Evolutionary conservation across 192 early-diverging fungal genomes (phyloP).

Genomic region (Gonapodya prolifera): DNA sequence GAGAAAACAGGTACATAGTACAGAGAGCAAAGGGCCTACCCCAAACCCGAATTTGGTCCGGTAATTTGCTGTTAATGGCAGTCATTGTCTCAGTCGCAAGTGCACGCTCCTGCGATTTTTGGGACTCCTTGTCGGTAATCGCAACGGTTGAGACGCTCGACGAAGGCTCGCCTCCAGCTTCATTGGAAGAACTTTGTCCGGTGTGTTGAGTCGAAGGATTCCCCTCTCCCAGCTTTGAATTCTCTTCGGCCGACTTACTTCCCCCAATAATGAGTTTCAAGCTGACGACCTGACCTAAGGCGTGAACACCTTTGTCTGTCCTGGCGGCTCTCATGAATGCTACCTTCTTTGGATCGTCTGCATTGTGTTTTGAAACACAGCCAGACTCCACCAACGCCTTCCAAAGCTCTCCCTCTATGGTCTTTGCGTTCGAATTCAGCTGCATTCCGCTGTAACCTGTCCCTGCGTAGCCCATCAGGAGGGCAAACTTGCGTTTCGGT

Average conservation of each 20-base stretch:
- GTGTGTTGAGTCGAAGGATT: neutral
- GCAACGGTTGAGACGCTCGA: neutral
- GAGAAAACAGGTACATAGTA: neutral
- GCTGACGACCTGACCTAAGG: conserved; percentile 88
- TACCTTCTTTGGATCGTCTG: conserved; percentile 67
- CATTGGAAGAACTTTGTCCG: neutral
- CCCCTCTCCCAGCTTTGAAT: too few relatives aligned
- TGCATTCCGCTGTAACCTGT: conserved; percentile 97
- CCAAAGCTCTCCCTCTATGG: conserved; percentile 86
- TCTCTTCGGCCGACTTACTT: conserved; percentile 14
- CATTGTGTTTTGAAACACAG: conserved; percentile 77
- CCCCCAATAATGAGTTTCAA: conserved; percentile 73
- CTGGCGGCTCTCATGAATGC: conserved; percentile 80
- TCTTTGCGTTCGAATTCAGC: conserved; percentile 44
- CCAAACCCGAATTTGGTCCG: conserved; percentile 83
- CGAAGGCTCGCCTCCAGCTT: neutral
- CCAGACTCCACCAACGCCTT: conserved; percentile 68
- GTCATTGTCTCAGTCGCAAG: conserved; percentile 40
- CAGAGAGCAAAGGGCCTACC: conserved; percentile 25
- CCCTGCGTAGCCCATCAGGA: conserved; percentile 87
- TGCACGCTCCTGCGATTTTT: neutral
- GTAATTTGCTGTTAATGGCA: conserved; percentile 71
- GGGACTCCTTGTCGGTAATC: neutral
- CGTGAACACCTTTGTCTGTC: conserved; percentile 98
- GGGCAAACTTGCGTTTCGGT: conserved; percentile 81